Conservation (phyloP, 495 filamentous ascomycete species). For the Cercophora newfieldiana region DNA sequence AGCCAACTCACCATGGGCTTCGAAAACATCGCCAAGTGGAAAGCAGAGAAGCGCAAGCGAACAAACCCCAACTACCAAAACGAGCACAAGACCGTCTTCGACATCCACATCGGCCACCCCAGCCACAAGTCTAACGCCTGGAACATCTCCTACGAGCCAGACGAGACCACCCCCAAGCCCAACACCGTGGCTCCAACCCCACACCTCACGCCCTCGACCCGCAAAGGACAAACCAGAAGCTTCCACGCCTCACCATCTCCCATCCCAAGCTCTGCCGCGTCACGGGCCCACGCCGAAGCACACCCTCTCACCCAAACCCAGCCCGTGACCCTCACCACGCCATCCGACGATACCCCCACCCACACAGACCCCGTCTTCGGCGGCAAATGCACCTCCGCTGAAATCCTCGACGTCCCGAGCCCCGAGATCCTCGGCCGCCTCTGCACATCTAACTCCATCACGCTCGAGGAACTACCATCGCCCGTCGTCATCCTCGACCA, state of each 20-base stretch:
- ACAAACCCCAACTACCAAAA: not conserved
- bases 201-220: not conserved
- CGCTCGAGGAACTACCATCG: not conserved
- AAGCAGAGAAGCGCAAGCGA: constrained; percentile 8
- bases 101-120: constrained; percentile 10
- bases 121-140: constrained; percentile 8
- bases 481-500: not conserved
- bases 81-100: constrained; percentile 2
- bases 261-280: no score
- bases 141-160: constrained; percentile 7
- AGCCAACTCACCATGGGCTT: constrained; percentile 16
- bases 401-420: constrained; percentile 11
- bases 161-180: not conserved
- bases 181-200: not conserved
- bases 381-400: not conserved
- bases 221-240: not conserved
- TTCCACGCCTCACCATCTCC: no score
- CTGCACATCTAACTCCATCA: not conserved
- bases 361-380: not conserved
- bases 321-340: no score
- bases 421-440: constrained; percentile 8
- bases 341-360: not conserved
- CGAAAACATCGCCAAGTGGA: constrained; percentile 14
- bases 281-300: not conserved
- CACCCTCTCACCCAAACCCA: not conserved